Base-by-base conservation (phyloP, 2,329 filamentous ascomycete genomes). In the Penicillium decumbens region DNA sequence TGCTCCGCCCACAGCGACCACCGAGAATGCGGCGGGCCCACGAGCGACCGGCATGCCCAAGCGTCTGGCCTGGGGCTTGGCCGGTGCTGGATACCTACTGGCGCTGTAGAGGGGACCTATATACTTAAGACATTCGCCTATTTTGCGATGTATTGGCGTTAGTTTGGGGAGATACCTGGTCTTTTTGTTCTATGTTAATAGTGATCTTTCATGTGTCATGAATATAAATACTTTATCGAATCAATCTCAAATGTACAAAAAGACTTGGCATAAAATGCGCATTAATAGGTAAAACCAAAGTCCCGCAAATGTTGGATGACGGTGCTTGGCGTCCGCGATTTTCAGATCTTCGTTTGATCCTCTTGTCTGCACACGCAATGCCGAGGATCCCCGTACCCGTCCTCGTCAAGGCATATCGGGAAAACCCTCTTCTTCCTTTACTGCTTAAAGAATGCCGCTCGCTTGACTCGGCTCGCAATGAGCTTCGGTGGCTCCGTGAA, bases 401-500 rank as follows among this genome's bases (percentile, higher is more conserved):
- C n/a, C 62, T 76, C 38, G 55, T 64, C 45, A 61, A 61, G 44
- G 73, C 74, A 37, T 63, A 64, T 40, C 53, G 47, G 10, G 57
- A 68, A 40, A 59, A 71, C 33, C 59, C 58, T n/a, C 62, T 74
- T 20, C 64, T 77, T 3, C 64, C 72, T 5, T 51, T 68, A 3
- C 68, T 77, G 8, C 65, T 77, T 3, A 69, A 65, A 41, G 65
- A 73, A 60, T 76, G 74, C 45, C 72, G 74, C 27, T 66, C 74
- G 8, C 56, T 76, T 6, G 49, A 58, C 20, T 75, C 72, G 4
- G 74, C 74, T 15, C 67, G 62, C 27, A 76, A 74, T 60, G 75
- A 77, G 57, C 62, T 77, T 4, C 71, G 73, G 24, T 77, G 75
- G 75, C 64, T 77, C 18, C 64, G 62, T 35, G 72, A 76, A 51